phyloP scores from a whole-genome alignment of 2,329 filamentous ascomycete genomes.

The Penicillium brevicompactum region DNA sequence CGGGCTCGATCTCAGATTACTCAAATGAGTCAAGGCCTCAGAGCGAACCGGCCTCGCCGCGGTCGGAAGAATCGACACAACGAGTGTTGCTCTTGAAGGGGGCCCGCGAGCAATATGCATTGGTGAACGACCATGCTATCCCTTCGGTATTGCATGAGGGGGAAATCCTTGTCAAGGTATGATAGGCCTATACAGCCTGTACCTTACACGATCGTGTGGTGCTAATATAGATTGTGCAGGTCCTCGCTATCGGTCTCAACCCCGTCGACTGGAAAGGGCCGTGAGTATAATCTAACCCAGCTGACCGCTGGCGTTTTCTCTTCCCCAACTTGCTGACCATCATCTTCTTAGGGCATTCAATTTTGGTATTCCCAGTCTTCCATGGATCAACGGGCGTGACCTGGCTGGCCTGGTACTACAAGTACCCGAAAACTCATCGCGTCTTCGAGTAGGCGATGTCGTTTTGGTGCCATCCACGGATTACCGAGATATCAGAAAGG shows the following conservation, averaged over 20 bases:
- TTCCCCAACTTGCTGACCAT: not conserved
- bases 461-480: slow-evolving; percentile 71
- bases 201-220: not conserved
- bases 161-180: slow-evolving; percentile 64
- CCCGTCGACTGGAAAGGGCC: slow-evolving; percentile 77
- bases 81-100: slow-evolving; percentile 55
- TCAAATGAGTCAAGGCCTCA: slow-evolving; percentile 1
- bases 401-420: slow-evolving; percentile 66
- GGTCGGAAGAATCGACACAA: slow-evolving; percentile 36
- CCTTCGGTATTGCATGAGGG: slow-evolving; percentile 48
- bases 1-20: slow-evolving; percentile 5
- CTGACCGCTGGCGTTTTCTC: not conserved
- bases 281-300: slow-evolving; percentile 47
- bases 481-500: slow-evolving; percentile 72
- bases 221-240: slow-evolving; percentile 26
- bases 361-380: slow-evolving; percentile 68
- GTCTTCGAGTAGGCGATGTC: slow-evolving; percentile 60
- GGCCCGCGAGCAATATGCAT: slow-evolving; percentile 52
- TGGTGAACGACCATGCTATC: slow-evolving; percentile 49
- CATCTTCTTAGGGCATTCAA: slow-evolving; percentile 61
- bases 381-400: slow-evolving; percentile 71
- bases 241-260: slow-evolving; percentile 69
- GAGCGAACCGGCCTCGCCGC: not conserved
- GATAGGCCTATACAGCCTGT: not conserved
- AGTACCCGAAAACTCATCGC: slow-evolving; percentile 44